phyloP scores from a whole-genome alignment of 2,329 filamentous ascomycete genomes.

The Parastagonospora avenae region DNA sequence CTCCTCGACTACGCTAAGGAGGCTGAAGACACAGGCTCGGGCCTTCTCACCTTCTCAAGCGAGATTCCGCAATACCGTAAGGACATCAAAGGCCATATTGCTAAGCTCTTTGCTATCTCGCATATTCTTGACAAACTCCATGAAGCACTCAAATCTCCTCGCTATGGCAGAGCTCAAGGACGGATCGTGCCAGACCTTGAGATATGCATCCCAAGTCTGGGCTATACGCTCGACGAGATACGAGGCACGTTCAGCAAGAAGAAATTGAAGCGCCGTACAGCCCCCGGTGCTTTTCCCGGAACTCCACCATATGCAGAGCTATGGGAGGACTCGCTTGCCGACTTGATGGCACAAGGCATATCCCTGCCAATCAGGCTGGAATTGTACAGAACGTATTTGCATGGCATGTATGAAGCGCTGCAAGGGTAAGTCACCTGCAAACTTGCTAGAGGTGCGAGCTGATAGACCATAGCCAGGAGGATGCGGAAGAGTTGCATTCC shows the following conservation, averaged over 20 bases:
- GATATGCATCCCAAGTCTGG: conserved; percentile 55
- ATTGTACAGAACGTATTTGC: conserved; percentile 57
- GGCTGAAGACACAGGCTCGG: conserved; percentile 59
- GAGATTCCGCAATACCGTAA: conserved; percentile 57
- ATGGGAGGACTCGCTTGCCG: conserved; percentile 57
- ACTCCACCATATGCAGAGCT: conserved; percentile 53
- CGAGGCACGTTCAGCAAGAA: conserved; percentile 49
- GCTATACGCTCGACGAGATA: conserved; percentile 58
- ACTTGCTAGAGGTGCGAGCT: conserved; percentile 5
- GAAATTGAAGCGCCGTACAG: conserved; percentile 25
- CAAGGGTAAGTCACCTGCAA: conserved; percentile 49
- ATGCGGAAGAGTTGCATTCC: conserved; percentile 37
- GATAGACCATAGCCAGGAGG: conserved; percentile 29
- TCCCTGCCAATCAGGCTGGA: conserved; percentile 55
- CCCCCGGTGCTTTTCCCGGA: conserved; percentile 44
- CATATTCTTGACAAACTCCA: conserved; percentile 56
- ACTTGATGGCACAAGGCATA: conserved; percentile 54
- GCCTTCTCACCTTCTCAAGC: conserved; percentile 56
- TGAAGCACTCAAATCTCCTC: conserved; percentile 48
- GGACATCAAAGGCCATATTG: conserved; percentile 60
- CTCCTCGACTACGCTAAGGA: conserved; percentile 50
- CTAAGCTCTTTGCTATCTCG: conserved; percentile 61
- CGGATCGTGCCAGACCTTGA: conserved; percentile 55
- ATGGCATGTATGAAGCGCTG: conserved; percentile 50
- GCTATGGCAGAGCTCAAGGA: conserved; percentile 41